Evolutionary conservation across 2,329 filamentous ascomycete genomes (phyloP), one percentile per base, ranked within the genome.

Genomic region (Cordyceps farinosa): DNA sequence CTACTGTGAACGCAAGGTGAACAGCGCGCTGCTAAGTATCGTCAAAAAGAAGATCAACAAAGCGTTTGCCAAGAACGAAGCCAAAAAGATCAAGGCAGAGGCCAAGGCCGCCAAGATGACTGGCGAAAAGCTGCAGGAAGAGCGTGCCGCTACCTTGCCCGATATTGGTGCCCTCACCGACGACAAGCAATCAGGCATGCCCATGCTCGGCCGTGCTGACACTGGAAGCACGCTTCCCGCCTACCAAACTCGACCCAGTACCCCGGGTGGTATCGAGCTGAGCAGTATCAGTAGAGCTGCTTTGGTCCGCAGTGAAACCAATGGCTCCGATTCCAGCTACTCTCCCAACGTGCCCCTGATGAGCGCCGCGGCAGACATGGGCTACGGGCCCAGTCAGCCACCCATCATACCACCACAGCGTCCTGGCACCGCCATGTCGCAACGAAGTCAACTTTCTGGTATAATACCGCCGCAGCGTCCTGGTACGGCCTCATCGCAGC

Each of bases 1-100:
- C 32, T 99, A 96, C 78, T 98, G 95, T 74, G 89, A 91, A 66
- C 89, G 92, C 52, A 98, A 98, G 79, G 89, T 97, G 73, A 96
- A 96, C 77, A 88, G 86, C 70, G 84, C 92, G 68, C 82, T 99
- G 68, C 90, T 90, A 71, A 87, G 87, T 68, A 95, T 98, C 67
- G 93, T 98, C 4, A 87, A 87, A 61, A 84, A 82, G 70, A 97
- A 95, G 77, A 90, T 97, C 70, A 92, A 95, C 77, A 93, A 92
- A 74, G 94, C 92, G 0, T 78, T 98, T 32, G 90, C 88, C 58
- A 92, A 92, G 69, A 90, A 95, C 60, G 87, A 90, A 73, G 82
- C 80, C 65, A 85, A 82, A 69, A 80, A 82, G 68, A 77, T 77
- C 30, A 84, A 79, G 70, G 81, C 79, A 0, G 83, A 82, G 66